These are phyloP conservation scores for Ascochyta rabiei DNA, from an alignment of 2,329 filamentous ascomycete genomes.

Conservation along the genomic window DNA sequence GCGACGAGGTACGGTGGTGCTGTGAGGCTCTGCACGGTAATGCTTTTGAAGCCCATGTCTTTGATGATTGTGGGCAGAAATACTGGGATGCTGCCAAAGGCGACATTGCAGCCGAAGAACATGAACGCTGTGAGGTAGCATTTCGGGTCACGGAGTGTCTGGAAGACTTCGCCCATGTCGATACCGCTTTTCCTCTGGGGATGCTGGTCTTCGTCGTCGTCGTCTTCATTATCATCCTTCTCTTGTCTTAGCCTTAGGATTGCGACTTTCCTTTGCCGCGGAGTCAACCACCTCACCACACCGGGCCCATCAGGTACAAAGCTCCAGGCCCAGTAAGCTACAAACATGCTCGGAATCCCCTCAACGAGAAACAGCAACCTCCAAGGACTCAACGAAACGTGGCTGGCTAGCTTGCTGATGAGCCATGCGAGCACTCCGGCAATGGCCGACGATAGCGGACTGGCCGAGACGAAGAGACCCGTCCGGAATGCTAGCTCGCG, in stretches of 20 bases:
- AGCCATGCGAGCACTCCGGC: constrained; percentile 80
- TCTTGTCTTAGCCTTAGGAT: constrained; percentile 67
- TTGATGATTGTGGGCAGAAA: constrained; percentile 82
- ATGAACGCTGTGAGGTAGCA: constrained; percentile 79
- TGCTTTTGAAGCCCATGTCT: constrained; percentile 73
- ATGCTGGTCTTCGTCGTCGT: constrained; percentile 36
- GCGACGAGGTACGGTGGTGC: constrained; percentile 82
- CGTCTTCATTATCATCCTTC: constrained; percentile 46
- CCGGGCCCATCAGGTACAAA: constrained; percentile 77
- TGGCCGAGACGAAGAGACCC: constrained; percentile 82
- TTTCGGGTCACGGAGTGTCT: constrained; percentile 68
- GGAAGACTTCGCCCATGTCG: constrained; percentile 62
- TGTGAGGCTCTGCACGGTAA: constrained; percentile 75
- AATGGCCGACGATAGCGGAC: constrained; percentile 67
- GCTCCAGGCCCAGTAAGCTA: constrained; percentile 74
- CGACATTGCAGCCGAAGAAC: constrained; percentile 87
- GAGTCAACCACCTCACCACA: constrained; percentile 51
- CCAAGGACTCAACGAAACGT: constrained; percentile 78
- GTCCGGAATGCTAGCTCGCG: constrained; percentile 83
- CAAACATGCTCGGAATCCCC: constrained; percentile 80
- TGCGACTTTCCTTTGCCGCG: constrained; percentile 66
- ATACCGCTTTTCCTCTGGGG: constrained; percentile 47
- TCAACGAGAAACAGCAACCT: constrained; percentile 83
- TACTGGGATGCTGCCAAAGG: constrained; percentile 85
- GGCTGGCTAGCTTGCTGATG: constrained; percentile 71